Conservation (phyloP, 225 moss, liverwort and hornwort genomes). For the Pleurozium schreberi region DNA sequence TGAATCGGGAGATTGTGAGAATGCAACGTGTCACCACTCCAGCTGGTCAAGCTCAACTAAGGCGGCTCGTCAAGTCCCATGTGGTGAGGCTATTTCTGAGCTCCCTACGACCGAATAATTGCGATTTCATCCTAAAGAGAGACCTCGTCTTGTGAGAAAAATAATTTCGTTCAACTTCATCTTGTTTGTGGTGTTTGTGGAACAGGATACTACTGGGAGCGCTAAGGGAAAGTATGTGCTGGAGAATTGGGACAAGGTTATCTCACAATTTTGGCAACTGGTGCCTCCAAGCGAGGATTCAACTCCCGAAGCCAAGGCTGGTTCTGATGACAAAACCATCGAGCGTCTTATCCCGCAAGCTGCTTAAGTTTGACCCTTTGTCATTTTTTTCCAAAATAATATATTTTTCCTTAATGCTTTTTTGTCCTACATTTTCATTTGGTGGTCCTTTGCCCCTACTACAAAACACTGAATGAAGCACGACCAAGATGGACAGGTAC, state of each 20-base stretch:
- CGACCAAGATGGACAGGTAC: too few relatives aligned
- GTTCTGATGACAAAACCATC: slow-evolving; percentile 11
- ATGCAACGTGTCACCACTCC: slow-evolving; percentile 64
- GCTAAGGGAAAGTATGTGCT: slow-evolving; percentile 33
- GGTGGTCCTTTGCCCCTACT: too few relatives aligned
- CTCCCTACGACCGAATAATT: neutral
- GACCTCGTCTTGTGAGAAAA: neutral
- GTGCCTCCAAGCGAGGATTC: slow-evolving; percentile 82
- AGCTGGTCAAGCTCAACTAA: slow-evolving; percentile 75
- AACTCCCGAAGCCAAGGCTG: slow-evolving; percentile 63
- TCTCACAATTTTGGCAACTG: slow-evolving; percentile 73
- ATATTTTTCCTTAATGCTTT: too few relatives aligned
- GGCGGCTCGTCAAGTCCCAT: slow-evolving; percentile 59
- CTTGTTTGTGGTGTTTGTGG: neutral
- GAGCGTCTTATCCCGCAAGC: slow-evolving; percentile 20
- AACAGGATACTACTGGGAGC: slow-evolving; percentile 62
- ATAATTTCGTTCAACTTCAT: neutral
- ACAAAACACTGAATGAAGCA: too few relatives aligned
- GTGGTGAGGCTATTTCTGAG: slow-evolving; percentile 31
- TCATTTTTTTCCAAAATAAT: too few relatives aligned
- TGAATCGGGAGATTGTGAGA: slow-evolving; percentile 78
- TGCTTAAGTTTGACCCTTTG: slow-evolving; percentile 11
- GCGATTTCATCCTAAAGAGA: neutral
- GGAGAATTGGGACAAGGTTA: slow-evolving; percentile 58
- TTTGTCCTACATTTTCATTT: too few relatives aligned